Evolutionary conservation across 169 alveolate genomes (phyloP).

Genomic region (Babesia ovis): DNA sequence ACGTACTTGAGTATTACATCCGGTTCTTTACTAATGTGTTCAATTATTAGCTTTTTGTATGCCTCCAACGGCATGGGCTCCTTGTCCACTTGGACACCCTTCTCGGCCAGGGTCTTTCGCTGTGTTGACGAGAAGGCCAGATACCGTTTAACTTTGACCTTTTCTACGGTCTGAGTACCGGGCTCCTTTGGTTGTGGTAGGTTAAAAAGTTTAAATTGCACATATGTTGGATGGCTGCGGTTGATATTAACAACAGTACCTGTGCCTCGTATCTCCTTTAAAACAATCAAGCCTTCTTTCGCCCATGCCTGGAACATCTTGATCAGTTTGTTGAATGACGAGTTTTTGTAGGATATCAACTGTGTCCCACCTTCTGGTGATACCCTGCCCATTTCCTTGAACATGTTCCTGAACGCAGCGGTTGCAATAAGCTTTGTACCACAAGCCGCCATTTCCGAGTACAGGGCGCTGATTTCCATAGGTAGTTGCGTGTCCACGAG

Average conservation of each 20-base stretch:
- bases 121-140: constrained; percentile 23
- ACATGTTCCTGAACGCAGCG: constrained; percentile 29
- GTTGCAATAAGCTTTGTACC: constrained; percentile 33
- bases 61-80: constrained; percentile 43
- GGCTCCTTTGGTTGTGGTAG: constrained; percentile 2
- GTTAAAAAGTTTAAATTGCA: not conserved
- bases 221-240: not conserved
- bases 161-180: not conserved
- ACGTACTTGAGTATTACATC: not conserved
- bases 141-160: constrained; percentile 16
- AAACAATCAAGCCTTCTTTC: constrained; percentile 46
- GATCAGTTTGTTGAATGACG: constrained; percentile 57
- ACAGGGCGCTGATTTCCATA: constrained; percentile 66
- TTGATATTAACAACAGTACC: constrained; percentile 57
- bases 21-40: constrained; percentile 19
- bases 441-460: constrained; percentile 61
- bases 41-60: constrained; percentile 37
- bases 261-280: constrained; percentile 61
- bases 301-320: constrained; percentile 64
- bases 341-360: constrained; percentile 40
- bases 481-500: constrained; percentile 55
- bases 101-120: constrained; percentile 19
- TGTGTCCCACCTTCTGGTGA: not conserved
- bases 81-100: constrained; percentile 42
- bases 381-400: constrained; percentile 41